A percentile compares a stretch with the other conserved stretches of the same genome.
Conservation (phyloP, 2,329 filamentous ascomycete species). For the Simplicillium aogashimaense region DNA sequence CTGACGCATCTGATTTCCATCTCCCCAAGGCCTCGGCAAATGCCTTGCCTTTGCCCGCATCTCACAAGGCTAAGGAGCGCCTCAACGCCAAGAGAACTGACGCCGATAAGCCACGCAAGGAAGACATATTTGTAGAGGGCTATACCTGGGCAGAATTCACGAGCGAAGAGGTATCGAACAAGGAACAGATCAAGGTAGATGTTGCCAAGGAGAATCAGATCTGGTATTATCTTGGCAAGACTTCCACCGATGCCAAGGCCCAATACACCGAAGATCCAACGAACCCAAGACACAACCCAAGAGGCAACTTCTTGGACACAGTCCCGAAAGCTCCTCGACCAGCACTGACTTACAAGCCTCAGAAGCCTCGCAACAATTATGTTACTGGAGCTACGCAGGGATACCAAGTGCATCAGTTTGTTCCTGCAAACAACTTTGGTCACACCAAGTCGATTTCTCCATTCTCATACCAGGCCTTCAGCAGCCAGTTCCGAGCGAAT, state of each 20-base stretch:
- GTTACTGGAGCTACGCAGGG: no score
- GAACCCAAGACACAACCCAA: conserved; percentile 51
- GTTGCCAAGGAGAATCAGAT: conserved; percentile 63
- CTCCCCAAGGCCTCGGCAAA: conserved; percentile 66
- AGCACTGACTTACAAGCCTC: conserved; percentile 20
- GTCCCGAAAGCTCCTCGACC: conserved; percentile 31
- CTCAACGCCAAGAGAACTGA: conserved; percentile 56
- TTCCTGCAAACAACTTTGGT: conserved; percentile 1
- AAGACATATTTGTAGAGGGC: conserved; percentile 57
- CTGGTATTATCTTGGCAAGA: conserved; percentile 81
- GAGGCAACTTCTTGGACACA: conserved; percentile 64
- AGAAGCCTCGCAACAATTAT: conserved; percentile 17
- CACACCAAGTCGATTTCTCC: no score
- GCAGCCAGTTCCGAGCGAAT: no score
- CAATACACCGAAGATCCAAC: conserved; percentile 77
- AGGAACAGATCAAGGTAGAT: conserved; percentile 59
- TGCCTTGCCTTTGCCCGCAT: conserved; percentile 60
- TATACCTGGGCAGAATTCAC: conserved; percentile 76
- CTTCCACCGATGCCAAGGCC: conserved; percentile 80
- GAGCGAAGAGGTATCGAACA: conserved; percentile 45
- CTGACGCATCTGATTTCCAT: conserved; percentile 59
- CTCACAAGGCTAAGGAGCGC: conserved; percentile 52
- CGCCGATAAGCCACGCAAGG: conserved; percentile 53
- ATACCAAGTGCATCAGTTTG: conserved; percentile 1
- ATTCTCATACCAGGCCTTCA: no score